Conservation (phyloP, 2,329 filamentous ascomycete genomes). For the Fusarium scirpi region DNA sequence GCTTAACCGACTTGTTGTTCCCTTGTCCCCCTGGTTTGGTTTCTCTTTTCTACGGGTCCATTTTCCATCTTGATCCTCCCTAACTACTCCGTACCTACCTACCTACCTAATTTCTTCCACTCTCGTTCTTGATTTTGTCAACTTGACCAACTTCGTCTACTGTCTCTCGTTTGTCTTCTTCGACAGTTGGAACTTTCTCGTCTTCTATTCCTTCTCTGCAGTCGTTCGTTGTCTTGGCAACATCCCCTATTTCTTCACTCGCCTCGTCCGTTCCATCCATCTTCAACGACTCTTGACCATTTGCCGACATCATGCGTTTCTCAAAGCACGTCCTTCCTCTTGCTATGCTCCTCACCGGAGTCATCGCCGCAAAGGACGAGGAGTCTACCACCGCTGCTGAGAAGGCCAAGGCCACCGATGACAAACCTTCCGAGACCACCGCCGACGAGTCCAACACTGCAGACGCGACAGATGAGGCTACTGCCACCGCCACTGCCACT, state of each 20-base stretch:
- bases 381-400: conserved; percentile 31
- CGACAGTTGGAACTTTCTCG: conserved; percentile 7
- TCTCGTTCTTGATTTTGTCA: conserved; percentile 22
- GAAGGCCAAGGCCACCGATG: conserved; percentile 30
- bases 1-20: conserved; percentile 15
- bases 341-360: conserved; percentile 41
- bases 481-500: conserved; percentile 30
- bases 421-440: conserved; percentile 32
- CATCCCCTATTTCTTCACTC: conserved; percentile 25
- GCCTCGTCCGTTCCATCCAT: conserved; percentile 7
- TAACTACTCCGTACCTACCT: neutral
- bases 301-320: conserved; percentile 43
- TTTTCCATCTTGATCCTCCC: conserved; percentile 14
- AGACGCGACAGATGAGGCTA: conserved; percentile 28
- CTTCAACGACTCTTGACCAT: conserved; percentile 1
- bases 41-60: conserved; percentile 25
- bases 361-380: conserved; percentile 33
- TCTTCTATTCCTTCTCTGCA: neutral
- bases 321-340: conserved; percentile 45
- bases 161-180: conserved; percentile 29
- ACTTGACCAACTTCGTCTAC: conserved; percentile 16
- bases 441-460: conserved; percentile 32
- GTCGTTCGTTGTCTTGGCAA: conserved; percentile 8
- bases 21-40: conserved; percentile 23
- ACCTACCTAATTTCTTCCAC: conserved; percentile 15